phyloP scores from a whole-genome alignment of 352 stramenopile genomes.

The Phytophthora litchii region DNA sequence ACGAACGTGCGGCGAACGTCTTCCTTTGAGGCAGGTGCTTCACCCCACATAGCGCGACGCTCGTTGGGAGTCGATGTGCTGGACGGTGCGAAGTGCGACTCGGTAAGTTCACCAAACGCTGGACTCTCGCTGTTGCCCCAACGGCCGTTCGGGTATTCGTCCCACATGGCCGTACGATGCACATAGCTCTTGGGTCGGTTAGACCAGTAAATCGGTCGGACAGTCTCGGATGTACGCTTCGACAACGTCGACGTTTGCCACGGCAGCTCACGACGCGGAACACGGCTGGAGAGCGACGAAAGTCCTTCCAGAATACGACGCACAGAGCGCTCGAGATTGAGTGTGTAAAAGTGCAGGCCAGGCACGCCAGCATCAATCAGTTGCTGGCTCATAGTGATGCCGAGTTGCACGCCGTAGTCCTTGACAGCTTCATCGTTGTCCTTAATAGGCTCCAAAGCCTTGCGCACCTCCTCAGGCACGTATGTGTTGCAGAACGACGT shows the following conservation, averaged over 20 bases:
- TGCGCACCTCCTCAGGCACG: conserved; percentile 88
- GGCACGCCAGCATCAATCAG: conserved; percentile 90
- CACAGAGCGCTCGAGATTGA: conserved; percentile 93
- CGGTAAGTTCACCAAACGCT: conserved; percentile 96
- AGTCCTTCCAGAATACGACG: conserved; percentile 88
- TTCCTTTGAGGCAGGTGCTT: conserved; percentile 83
- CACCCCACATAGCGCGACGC: conserved; percentile 95
- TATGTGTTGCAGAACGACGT: conserved; percentile 96
- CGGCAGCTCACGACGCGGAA: conserved; percentile 80
- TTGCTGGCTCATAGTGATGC: conserved; percentile 94
- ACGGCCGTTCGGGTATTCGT: conserved; percentile 96
- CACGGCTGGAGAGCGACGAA: conserved; percentile 56
- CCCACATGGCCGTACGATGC: conserved; percentile 96
- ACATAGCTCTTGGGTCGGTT: conserved; percentile 98
- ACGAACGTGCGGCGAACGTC: conserved; percentile 97
- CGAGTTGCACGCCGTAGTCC: conserved; percentile 95
- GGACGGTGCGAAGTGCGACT: conserved; percentile 94
- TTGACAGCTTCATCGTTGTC: conserved; percentile 97
- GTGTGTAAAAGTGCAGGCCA: conserved; percentile 95
- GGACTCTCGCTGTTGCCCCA: conserved; percentile 96
- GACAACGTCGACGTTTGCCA: conserved; percentile 92
- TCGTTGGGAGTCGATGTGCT: conserved; percentile 60
- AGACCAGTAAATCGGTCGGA: conserved; percentile 99
- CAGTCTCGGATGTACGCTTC: conserved; percentile 87
- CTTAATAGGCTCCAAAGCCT: conserved; percentile 92